Percentiles rank a stretch among this genome's conserved stretches.
Conservation (phyloP, 2,329 filamentous ascomycete species). For the Lomentospora prolificans region DNA sequence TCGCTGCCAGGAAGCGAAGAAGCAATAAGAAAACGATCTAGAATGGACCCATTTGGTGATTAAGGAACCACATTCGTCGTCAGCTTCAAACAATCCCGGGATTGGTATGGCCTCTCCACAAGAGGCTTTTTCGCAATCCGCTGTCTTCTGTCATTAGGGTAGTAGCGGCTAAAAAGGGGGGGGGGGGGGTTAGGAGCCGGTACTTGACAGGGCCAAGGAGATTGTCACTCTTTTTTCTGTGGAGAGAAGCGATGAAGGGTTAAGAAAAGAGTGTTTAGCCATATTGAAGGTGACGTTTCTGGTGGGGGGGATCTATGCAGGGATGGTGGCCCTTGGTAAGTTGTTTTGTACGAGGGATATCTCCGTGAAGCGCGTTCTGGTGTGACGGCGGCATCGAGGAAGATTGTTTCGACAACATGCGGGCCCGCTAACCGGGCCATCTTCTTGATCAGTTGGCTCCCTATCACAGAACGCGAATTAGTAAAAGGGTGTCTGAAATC, state of each 20-base stretch:
- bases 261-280: not conserved
- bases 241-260: not conserved
- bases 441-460: not conserved
- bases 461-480: not conserved
- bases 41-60: conserved; percentile 2
- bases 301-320: not conserved
- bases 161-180: conserved; percentile 4
- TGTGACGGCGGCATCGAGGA: not conserved
- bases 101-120: not conserved
- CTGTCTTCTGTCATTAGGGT: not conserved
- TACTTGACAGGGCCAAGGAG: not conserved
- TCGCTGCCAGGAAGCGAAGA: not conserved
- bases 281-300: conserved; percentile 6
- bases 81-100: conserved; percentile 1
- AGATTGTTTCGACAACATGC: not conserved
- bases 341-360: not conserved
- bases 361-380: not conserved
- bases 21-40: not conserved
- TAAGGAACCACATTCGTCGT: not conserved
- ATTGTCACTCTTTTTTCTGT: not conserved
- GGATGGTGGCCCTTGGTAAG: not conserved
- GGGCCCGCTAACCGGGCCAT: not conserved
- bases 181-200: too few species aligned
- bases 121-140: not conserved
- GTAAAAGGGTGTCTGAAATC: not conserved